Evolutionary conservation across 2,329 filamentous ascomycete genomes (phyloP).

Genomic region (Drechslerella stenobrocha): DNA sequence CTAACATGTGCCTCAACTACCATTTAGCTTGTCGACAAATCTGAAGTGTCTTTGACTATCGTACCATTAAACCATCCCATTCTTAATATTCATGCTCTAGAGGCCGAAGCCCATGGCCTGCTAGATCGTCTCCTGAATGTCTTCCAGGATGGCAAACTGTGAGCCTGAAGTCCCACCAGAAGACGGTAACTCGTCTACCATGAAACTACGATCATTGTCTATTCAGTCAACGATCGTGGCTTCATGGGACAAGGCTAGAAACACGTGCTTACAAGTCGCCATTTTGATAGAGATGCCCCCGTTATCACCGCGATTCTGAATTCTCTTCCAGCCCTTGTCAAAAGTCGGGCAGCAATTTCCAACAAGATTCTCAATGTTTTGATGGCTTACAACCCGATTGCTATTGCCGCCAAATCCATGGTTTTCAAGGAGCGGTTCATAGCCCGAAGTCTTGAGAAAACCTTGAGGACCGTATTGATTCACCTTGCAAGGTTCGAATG

Average conservation of each 20-base stretch:
- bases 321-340: constrained; percentile 78
- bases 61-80: constrained; percentile 81
- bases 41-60: constrained; percentile 83
- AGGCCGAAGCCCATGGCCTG: constrained; percentile 88
- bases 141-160: constrained; percentile 71
- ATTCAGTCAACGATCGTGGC: neutral
- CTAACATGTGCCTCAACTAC: constrained; percentile 53
- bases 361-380: constrained; percentile 84
- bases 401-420: constrained; percentile 74
- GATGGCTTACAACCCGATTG: constrained; percentile 88
- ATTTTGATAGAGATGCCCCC: constrained; percentile 71
- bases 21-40: constrained; percentile 69
- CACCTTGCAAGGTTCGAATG: constrained; percentile 63
- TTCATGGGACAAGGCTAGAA: constrained; percentile 9
- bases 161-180: constrained; percentile 44
- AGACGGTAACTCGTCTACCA: constrained; percentile 15
- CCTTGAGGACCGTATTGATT: constrained; percentile 77
- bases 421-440: constrained; percentile 78
- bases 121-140: constrained; percentile 83
- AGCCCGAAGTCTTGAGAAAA: constrained; percentile 92
- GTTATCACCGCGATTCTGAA: constrained; percentile 91
- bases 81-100: constrained; percentile 76
- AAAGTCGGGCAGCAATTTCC: constrained; percentile 76
- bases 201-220: neutral
- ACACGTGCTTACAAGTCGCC: constrained; percentile 37